phyloP scores from a whole-genome alignment of 768 basidiomycete genomes.

The Mrakia blollopis region DNA sequence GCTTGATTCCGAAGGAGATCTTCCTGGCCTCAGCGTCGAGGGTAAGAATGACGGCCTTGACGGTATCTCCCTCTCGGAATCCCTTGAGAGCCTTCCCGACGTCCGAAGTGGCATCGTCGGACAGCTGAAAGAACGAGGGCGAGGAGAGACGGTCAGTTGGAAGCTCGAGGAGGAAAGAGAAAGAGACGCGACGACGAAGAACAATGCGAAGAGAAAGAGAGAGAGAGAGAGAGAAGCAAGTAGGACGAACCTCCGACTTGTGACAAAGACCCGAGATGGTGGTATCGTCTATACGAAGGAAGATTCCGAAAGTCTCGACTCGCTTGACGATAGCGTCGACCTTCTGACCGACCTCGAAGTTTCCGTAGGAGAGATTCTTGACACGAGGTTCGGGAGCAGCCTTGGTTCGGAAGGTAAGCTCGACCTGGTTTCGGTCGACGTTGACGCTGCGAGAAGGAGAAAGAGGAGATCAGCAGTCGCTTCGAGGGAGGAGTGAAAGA shows the following conservation, averaged over 20 bases:
- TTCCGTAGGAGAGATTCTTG: slow-evolving; percentile 44
- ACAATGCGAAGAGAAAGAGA: slow-evolving; percentile 1
- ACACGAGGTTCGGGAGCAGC: slow-evolving; percentile 24
- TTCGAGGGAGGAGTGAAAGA: background rate
- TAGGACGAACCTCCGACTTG: slow-evolving; percentile 68
- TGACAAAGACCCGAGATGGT: slow-evolving; percentile 87
- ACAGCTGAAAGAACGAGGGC: slow-evolving; percentile 54
- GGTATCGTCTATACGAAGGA: slow-evolving; percentile 79
- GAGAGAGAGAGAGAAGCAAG: too few relatives aligned
- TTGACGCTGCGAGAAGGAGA: slow-evolving; percentile 56
- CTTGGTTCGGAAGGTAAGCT: slow-evolving; percentile 68
- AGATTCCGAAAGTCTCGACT: slow-evolving; percentile 85
- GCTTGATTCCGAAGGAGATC: slow-evolving; percentile 75
- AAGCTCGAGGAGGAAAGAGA: background rate
- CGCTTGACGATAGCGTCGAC: slow-evolving; percentile 71
- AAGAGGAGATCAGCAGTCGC: background rate
- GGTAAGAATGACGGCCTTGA: slow-evolving; percentile 69
- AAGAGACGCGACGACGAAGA: background rate
- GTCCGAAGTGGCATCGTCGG: slow-evolving; percentile 80
- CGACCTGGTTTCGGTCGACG: slow-evolving; percentile 66
- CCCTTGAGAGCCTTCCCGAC: slow-evolving; percentile 67
- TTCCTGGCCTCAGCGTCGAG: slow-evolving; percentile 74
- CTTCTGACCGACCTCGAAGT: slow-evolving; percentile 73
- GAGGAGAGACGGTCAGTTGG: background rate
- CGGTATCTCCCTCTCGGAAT: slow-evolving; percentile 80